A percentile compares a stretch with the other conserved stretches of the same genome.
phyloP scores from a whole-genome alignment of 2,329 filamentous ascomycete species.

The Diaporthe capsici region DNA sequence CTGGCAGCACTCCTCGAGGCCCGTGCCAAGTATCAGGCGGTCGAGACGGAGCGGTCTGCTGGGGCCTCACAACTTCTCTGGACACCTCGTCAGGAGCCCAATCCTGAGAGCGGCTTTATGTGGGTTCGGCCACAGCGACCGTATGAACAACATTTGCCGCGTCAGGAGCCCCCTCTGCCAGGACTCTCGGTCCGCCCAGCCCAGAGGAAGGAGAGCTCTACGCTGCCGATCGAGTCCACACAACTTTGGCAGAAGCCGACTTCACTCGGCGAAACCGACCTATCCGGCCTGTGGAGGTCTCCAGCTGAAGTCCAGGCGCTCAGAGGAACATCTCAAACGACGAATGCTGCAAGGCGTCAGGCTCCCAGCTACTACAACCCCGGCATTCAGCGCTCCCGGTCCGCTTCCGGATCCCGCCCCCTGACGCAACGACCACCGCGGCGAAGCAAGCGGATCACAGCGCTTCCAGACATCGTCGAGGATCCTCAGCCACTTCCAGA shows the following conservation, averaged over 20 bases:
- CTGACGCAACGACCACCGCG: slow-evolving; percentile 68
- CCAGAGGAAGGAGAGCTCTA: slow-evolving; percentile 50
- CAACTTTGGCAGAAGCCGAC: slow-evolving; percentile 57
- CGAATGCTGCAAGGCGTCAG: slow-evolving; percentile 12
- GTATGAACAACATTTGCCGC: slow-evolving; percentile 30
- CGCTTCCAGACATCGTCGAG: slow-evolving; percentile 74
- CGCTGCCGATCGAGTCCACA: slow-evolving; percentile 55
- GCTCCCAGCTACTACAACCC: slow-evolving; percentile 38
- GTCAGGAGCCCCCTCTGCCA: slow-evolving; percentile 46
- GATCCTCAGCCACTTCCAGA: slow-evolving; percentile 71
- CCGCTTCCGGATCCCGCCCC: slow-evolving; percentile 53
- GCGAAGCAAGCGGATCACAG: slow-evolving; percentile 68
- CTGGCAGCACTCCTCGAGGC: slow-evolving; percentile 41
- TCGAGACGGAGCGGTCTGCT: background rate
- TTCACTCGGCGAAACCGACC: slow-evolving; percentile 39
- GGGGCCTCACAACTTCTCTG: slow-evolving; percentile 46
- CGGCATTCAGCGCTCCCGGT: slow-evolving; percentile 45
- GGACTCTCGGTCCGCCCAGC: slow-evolving; percentile 53
- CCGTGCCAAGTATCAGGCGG: slow-evolving; percentile 35
- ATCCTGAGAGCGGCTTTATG: slow-evolving; percentile 42
- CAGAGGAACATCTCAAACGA: background rate
- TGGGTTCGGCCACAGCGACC: slow-evolving; percentile 46
- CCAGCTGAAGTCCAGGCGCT: slow-evolving; percentile 13
- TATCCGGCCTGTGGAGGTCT: slow-evolving; percentile 51
- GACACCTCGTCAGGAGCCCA: slow-evolving; percentile 43